Evolutionary conservation across 805 yeast species (phyloP), one percentile per base, ranked within the genome.

Genomic region (Kazachstania africana): DNA sequence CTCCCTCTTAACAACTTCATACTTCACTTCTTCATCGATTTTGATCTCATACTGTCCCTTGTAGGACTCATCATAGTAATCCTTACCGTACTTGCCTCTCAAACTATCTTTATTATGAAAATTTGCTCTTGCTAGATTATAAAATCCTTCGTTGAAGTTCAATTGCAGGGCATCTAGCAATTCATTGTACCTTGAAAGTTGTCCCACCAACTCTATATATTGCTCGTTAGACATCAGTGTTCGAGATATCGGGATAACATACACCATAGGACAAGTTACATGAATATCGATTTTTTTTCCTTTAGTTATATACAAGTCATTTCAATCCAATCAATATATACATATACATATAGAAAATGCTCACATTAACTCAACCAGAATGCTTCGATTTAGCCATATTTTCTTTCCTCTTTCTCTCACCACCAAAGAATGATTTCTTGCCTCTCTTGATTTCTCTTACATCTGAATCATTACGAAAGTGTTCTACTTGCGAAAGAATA

Each of bases 391-490:
- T n/a, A n/a, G 25, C 25, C 10, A 19, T 19, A 19, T 67, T 68
- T 48, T 76, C 78, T 46, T 68, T 72, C 38, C 78, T 70, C 47
- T 74, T 78, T 54, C 95, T 72, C 59, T 85, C 95, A 48, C 95
- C 94, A 16, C 95, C 95, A 59, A 74, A 63, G 45, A 63, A 64
- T 45, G 69, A 66, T 66, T 83, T 83, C 63, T 68, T 76, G n/a
- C 87, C 83, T 39, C 62, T 56, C 43, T 69, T 70, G 40, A 72
- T 64, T 47, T 75, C 80, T 35, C 60, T 47, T 35, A 80, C 59
- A 33, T 64, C 66, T 32, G 65, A 66, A 33, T 76, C 72, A 37
- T 70, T 66, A 45, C 72, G 68, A 47, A 66, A 78, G 44, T 68
- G 72, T 47, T 85, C 76, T 29, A 72, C 66, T 77, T 93, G 85